phyloP scores from a whole-genome alignment of 2,329 filamentous ascomycete genomes.

The Aspergillus unguis region DNA sequence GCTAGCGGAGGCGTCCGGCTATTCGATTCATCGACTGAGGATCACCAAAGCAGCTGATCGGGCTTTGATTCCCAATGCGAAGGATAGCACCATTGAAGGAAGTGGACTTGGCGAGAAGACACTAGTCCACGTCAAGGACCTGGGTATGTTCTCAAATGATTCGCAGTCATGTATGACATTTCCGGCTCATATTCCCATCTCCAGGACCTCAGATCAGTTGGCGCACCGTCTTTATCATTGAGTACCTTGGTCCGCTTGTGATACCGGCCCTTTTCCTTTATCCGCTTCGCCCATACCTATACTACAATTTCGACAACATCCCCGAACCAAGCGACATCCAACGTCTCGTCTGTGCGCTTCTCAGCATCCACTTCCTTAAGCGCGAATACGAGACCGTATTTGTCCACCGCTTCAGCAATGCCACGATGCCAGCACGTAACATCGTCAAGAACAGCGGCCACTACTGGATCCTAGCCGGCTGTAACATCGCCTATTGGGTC shows the following conservation, averaged over 20 bases:
- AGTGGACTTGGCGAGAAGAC: constrained; percentile 59
- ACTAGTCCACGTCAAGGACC: constrained; percentile 81
- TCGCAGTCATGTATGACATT: neutral
- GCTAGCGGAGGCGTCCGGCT: constrained; percentile 53
- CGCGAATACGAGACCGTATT: constrained; percentile 93
- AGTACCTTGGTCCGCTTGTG: constrained; percentile 88
- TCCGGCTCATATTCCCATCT: neutral
- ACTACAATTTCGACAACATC: constrained; percentile 51
- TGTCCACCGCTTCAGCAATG: constrained; percentile 89
- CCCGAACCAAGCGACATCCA: constrained; percentile 63
- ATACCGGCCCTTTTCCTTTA: constrained; percentile 75
- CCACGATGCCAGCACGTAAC: constrained; percentile 87
- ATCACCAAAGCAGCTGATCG: constrained; percentile 65
- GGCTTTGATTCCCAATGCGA: constrained; percentile 52
- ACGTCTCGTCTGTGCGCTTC: constrained; percentile 68
- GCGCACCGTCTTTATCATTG: constrained; percentile 90
- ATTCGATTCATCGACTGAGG: constrained; percentile 58
- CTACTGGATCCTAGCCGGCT: constrained; percentile 84
- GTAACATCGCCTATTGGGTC: constrained; percentile 78
- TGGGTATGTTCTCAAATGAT: constrained; percentile 58
- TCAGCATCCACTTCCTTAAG: constrained; percentile 85
- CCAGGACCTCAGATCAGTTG: constrained; percentile 83
- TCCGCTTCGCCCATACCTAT: constrained; percentile 68
- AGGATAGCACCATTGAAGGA: constrained; percentile 51
- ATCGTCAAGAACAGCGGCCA: constrained; percentile 94